Base-by-base conservation (phyloP, 371 early-diverging fungal genomes). In the Gilbertella persicaria region DNA sequence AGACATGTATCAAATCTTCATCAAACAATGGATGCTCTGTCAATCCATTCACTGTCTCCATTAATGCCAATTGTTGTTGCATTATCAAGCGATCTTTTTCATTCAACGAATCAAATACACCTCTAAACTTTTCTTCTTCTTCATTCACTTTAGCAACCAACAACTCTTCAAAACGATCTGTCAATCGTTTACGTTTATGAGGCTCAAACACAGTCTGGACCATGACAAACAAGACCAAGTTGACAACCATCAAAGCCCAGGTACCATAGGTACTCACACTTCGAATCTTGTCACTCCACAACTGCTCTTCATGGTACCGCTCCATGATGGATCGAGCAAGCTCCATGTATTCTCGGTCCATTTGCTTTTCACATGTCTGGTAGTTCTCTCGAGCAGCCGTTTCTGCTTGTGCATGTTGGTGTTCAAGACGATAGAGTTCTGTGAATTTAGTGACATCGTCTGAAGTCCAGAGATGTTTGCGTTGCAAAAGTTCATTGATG, bases 271-370 rank as follows among this genome's bases (percentile, higher is more conserved):
- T 95, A 55, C 87, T 87, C 4, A 91, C 89, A 17, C 85, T 82
- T 8, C 97, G 88, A 45, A 97, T 95, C 76, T 97, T 95, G 79
- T 97, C 98, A 53, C 91, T 91, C 91, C 94, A 97, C n/a, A 96
- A 78, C 66, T 96, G 96, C 55, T 97, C 98, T 61, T 91, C 93
- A 49, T 92, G 90, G 59, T 92, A 93, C 14, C 92, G 68, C 41
- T 85, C 82, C 73, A 86, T 84, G 30, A 92, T 93, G 0, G 86
- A 78, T n/a, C 70, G 70, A 0, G 89, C 87, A 40, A 92, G 54
- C 16, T 71, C 80, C 54, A 82, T 74, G 38, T 90, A 91, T 19
- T 78, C 79, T 14, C 73, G 67, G 38, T 92, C 93, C 51, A 91
- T 90, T n/a, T 82, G 64, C 28, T 78, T 64, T 53, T 91, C 91